Conservation (phyloP, 2,329 filamentous ascomycete species). For the Fusarium sp. region DNA sequence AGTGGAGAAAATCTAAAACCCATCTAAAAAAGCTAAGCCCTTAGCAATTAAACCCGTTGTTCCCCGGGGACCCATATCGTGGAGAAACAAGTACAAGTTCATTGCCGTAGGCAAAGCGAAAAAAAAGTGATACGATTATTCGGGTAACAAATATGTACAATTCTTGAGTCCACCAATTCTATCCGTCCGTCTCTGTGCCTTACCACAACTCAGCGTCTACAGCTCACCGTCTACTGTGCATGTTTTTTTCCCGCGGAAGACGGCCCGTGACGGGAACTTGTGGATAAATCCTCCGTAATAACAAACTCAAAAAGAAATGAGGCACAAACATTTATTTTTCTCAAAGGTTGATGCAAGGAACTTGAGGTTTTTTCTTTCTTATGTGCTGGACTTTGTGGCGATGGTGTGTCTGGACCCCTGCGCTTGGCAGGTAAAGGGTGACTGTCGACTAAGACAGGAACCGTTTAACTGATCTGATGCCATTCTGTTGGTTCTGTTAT, state of each 20-base stretch:
- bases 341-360: neutral
- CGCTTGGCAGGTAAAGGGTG: neutral
- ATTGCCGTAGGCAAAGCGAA: neutral
- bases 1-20: conserved; percentile 1
- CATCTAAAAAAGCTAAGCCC: conserved; percentile 21
- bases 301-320: neutral
- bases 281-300: conserved; percentile 4
- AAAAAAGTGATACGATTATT: neutral
- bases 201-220: neutral
- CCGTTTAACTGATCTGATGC: neutral
- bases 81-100: neutral
- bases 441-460: neutral
- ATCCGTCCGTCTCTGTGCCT: neutral
- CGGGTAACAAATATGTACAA: neutral
- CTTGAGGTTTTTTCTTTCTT: neutral
- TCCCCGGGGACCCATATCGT: conserved; percentile 27
- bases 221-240: neutral
- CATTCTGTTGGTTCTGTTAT: neutral
- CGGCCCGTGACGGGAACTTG: conserved; percentile 4
- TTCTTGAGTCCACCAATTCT: no score
- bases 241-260: neutral
- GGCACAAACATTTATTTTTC: neutral
- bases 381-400: neutral
- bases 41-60: conserved; percentile 18
- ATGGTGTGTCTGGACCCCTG: conserved; percentile 2